These are phyloP conservation scores for Penicillium bialowiezense DNA, from an alignment of 495 filamentous ascomycete species.

Conservation along the genomic window DNA sequence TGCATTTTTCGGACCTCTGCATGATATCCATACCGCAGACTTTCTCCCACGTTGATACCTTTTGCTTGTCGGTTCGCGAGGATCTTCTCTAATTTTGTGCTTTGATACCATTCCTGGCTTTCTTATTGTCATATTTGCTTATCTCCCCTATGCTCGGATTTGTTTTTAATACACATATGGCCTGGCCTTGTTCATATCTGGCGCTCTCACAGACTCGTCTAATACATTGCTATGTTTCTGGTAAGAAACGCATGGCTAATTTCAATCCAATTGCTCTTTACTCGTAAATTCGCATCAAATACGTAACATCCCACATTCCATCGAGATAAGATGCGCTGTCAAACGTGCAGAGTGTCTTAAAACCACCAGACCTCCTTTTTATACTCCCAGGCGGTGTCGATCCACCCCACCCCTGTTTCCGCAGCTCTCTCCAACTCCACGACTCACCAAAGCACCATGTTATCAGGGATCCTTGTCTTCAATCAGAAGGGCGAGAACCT, in stretches of 20 bases:
- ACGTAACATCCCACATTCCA: too few species aligned
- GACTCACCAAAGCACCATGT: conserved; percentile 56
- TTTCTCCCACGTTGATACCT: conserved; percentile 5
- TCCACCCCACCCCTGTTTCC: conserved; percentile 24
- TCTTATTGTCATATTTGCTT: conserved; percentile 6
- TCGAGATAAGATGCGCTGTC: too few species aligned
- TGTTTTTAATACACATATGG: neutral
- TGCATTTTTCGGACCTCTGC: conserved; percentile 15
- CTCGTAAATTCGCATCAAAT: too few species aligned
- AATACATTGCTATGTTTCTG: too few species aligned
- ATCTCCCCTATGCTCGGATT: conserved; percentile 4
- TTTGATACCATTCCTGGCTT: conserved; percentile 11
- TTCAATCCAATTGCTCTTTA: too few species aligned
- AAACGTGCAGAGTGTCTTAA: too few species aligned
- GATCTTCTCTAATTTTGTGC: conserved; percentile 12
- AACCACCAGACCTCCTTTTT: conserved; percentile 3
- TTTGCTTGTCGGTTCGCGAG: neutral
- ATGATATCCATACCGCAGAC: conserved; percentile 31
- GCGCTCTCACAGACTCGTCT: neutral
- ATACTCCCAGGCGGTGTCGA: conserved; percentile 28
- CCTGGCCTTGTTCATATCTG: conserved; percentile 8
- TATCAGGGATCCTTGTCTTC: conserved; percentile 95
- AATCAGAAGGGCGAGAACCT: conserved; percentile 99
- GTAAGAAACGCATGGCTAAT: too few species aligned
- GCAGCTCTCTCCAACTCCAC: conserved; percentile 16